Conservation (phyloP, 768 basidiomycete genomes). For the Russula sp. region DNA sequence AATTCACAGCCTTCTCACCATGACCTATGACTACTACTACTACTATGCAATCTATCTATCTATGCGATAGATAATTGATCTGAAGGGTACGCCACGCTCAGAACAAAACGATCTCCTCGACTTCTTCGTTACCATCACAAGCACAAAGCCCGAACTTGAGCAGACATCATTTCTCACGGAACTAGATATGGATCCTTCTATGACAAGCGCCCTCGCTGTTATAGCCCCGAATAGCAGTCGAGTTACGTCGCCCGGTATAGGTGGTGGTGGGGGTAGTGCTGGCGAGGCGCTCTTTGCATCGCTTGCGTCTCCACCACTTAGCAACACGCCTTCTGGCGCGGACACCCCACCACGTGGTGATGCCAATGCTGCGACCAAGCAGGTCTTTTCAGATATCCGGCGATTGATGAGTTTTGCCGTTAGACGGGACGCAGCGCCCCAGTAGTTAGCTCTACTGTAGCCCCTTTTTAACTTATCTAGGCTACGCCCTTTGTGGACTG, state of each 20-base stretch:
- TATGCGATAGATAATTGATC: constrained; percentile 77
- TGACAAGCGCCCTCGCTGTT: constrained; percentile 46
- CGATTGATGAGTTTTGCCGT: constrained; percentile 88
- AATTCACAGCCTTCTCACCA: not conserved
- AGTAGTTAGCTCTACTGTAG: constrained; percentile 8
- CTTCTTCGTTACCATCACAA: constrained; percentile 88
- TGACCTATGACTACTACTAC: no score
- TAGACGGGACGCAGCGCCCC: constrained; percentile 57
- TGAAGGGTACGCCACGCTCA: constrained; percentile 85
- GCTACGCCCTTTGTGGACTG: not conserved
- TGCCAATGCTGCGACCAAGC: constrained; percentile 47
- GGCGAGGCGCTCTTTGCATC: constrained; percentile 60
- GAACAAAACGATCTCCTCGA: constrained; percentile 91
- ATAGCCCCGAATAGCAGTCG: constrained; percentile 66
- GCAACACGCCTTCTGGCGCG: constrained; percentile 61
- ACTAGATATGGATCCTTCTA: constrained; percentile 91
- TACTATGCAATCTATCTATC: not conserved
- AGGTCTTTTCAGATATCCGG: constrained; percentile 86
- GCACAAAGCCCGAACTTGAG: constrained; percentile 84
- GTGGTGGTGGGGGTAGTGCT: constrained; percentile 42
- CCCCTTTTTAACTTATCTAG: not conserved
- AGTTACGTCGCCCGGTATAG: constrained; percentile 46
- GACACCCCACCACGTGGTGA: constrained; percentile 45
- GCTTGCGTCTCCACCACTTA: constrained; percentile 59
- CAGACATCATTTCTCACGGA: constrained; percentile 89